Percentiles rank a stretch among this genome's conserved stretches.
Evolutionary conservation across 2,329 filamentous ascomycete species (phyloP).

Genomic region (Akanthomyces lecanii): DNA sequence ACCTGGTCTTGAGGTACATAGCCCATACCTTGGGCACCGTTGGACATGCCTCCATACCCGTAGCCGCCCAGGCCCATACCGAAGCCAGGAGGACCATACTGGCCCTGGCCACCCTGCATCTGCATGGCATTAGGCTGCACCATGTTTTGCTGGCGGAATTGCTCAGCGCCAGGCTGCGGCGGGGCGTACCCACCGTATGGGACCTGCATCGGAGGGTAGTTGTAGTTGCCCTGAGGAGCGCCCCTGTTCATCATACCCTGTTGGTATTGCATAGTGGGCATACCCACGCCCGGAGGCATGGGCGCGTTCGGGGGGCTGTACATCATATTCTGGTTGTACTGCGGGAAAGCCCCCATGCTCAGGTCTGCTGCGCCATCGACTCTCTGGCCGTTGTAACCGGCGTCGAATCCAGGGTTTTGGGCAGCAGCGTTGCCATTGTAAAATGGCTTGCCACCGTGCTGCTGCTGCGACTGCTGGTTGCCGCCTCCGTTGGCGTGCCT

Average conservation of each 20-base stretch:
- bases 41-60: slow-evolving; percentile 41
- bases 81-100: slow-evolving; percentile 49
- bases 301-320: slow-evolving; percentile 44
- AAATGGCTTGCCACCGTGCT: slow-evolving; percentile 46
- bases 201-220: slow-evolving; percentile 52
- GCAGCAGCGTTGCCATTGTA: slow-evolving; percentile 44
- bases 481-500: slow-evolving; percentile 43
- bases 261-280: slow-evolving; percentile 55
- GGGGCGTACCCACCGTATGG: slow-evolving; percentile 50
- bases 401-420: slow-evolving; percentile 44
- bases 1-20: slow-evolving; percentile 55
- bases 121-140: slow-evolving; percentile 46
- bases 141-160: slow-evolving; percentile 51
- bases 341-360: slow-evolving; percentile 45
- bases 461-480: slow-evolving; percentile 40
- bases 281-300: slow-evolving; percentile 42
- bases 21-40: slow-evolving; percentile 45
- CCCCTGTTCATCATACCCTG: slow-evolving; percentile 53
- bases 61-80: slow-evolving; percentile 43
- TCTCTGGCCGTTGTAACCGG: slow-evolving; percentile 48
- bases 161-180: slow-evolving; percentile 48
- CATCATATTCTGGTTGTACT: slow-evolving; percentile 49
- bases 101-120: slow-evolving; percentile 40
- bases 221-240: slow-evolving; percentile 50
- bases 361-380: slow-evolving; percentile 49